These are phyloP conservation scores for Chlamydomonas applanata DNA, from an alignment of 139 green algal species.

Conservation along the genomic window DNA sequence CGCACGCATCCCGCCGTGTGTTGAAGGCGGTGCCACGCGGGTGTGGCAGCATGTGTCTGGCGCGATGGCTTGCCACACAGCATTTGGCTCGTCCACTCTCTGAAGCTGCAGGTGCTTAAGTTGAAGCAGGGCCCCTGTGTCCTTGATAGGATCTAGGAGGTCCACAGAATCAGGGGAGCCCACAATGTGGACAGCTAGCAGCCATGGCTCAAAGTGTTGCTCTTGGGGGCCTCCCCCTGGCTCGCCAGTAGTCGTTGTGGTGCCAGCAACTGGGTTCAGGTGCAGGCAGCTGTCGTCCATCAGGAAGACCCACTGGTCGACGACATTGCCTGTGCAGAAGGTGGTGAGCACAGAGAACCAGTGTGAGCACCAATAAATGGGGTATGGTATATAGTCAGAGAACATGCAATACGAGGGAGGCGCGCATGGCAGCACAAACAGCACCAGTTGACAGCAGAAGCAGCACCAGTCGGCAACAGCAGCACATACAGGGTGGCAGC, in stretches of 20 bases:
- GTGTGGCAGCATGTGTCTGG: slow-evolving; percentile 14
- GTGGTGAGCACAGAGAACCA: not conserved
- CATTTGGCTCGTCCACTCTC: not conserved
- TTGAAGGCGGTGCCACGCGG: too few relatives aligned
- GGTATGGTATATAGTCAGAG: too few relatives aligned
- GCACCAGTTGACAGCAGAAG: not conserved
- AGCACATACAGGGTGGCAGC: not conserved
- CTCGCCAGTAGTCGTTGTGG: not conserved
- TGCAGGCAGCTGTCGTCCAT: slow-evolving; percentile 17
- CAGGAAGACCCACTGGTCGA: slow-evolving; percentile 33
- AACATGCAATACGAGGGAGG: too few relatives aligned
- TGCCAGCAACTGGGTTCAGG: not conserved
- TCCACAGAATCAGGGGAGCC: not conserved
- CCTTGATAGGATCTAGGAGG: slow-evolving; percentile 9
- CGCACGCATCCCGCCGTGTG: too few relatives aligned
- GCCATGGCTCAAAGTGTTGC: slow-evolving; percentile 13
- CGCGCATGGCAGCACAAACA: too few relatives aligned
- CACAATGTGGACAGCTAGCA: slow-evolving; percentile 23
- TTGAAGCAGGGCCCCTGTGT: not conserved
- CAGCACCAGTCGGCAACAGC: not conserved
- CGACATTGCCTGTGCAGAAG: not conserved
- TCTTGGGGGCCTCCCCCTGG: too few relatives aligned
- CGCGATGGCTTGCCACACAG: slow-evolving; percentile 20
- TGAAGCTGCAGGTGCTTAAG: slow-evolving; percentile 22
- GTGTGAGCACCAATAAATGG: not conserved